Evolutionary conservation across 345 rosid genomes (phyloP), one percentile per base, ranked within the genome.

Genomic region (Salix purpurea): DNA sequence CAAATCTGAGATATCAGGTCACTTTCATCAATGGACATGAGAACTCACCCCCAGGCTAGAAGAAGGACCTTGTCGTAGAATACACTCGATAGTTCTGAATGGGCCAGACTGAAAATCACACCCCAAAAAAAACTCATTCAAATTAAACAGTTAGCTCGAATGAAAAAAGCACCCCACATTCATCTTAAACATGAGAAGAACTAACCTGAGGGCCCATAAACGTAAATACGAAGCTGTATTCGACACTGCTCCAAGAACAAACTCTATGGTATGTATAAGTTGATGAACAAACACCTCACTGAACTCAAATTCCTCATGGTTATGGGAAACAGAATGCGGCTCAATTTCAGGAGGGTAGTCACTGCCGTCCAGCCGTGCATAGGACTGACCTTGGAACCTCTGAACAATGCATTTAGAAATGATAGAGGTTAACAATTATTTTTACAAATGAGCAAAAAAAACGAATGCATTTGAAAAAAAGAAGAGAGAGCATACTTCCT

Each of bases 171-270:
- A 9, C 13, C 8, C 13, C n/a, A 26, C 68, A 58, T 74, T 75
- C 54, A 78, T 69, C 7, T 30, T 69, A 34, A 44, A 67, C 30
- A 40, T 0, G 11, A 68, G 67, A 58, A 61, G 12, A 58, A 72
- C 60, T 42, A 77, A 96, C 99, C 99, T 96, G 82, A 96, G 93
- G 15, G 97, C 98, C 98, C 99, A 96, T 39, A 96, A 81, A 65
- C 97, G 96, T 69, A 96, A 93, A 82, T 93, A 96, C 8, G 99
- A 96, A 77, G 99, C 99, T 14, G 98, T 96, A 86, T 96, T 96
- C 23, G 99, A 96, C 68, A 96, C 98, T 68, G 98, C 97, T 71
- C 98, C 98, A 61, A 96, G 98, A 65, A 96, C 99, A 84, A 96
- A 96, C 81, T 96, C 99, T 34, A 96, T 96, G 40, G 99, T 93